Conservation (phyloP, 177 flowering plant genomes). For the Vitis hybrid region DNA sequence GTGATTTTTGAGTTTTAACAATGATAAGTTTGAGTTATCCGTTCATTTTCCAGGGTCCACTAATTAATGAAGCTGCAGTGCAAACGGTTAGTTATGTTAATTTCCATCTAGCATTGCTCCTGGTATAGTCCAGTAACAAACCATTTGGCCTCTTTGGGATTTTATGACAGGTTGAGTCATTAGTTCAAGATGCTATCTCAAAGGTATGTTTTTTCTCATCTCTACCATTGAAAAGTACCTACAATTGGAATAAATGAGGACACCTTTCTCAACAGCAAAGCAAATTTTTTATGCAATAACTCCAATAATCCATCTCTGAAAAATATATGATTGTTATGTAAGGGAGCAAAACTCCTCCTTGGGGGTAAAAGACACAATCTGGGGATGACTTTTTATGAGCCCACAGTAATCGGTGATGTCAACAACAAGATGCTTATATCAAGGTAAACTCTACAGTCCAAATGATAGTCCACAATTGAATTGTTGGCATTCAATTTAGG, state of each 20-base stretch:
- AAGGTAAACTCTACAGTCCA: constrained; percentile 42
- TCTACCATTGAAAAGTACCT: not conserved
- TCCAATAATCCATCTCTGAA: too few species aligned
- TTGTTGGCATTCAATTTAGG: too few species aligned
- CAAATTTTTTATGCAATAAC: too few species aligned
- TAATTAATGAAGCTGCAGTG: constrained; percentile 94
- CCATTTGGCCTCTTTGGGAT: constrained; percentile 4
- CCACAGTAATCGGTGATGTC: constrained; percentile 73
- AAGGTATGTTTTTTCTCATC: constrained; percentile 54
- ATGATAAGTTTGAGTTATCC: not conserved
- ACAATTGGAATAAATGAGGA: too few species aligned
- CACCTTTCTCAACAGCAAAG: not conserved
- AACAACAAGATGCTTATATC: constrained; percentile 73
- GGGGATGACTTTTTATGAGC: constrained; percentile 95
- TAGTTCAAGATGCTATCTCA: constrained; percentile 78
- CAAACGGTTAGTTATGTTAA: constrained; percentile 50
- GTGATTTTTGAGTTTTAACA: too few species aligned
- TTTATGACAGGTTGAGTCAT: constrained; percentile 69
- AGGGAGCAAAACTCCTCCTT: constrained; percentile 87
- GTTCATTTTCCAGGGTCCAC: constrained; percentile 71
- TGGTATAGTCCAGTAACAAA: too few species aligned
- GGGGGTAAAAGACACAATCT: constrained; percentile 95
- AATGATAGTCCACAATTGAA: too few species aligned
- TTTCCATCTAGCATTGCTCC: too few species aligned
- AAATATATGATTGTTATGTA: constrained; percentile 11